Conservation (phyloP, 2,329 filamentous ascomycete species). For the Alternaria rosae region DNA sequence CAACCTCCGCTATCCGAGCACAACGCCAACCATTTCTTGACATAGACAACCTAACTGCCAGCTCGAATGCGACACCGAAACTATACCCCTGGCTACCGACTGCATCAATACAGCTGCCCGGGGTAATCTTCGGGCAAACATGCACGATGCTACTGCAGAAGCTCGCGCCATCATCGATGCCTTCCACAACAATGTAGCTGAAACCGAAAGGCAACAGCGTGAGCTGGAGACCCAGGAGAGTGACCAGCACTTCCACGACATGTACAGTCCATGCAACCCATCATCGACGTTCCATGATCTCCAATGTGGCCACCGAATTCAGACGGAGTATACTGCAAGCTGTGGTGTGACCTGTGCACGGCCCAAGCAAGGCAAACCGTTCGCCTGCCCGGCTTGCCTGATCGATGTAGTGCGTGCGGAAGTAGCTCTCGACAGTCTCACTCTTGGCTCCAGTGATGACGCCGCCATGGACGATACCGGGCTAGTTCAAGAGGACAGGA, state of each 20-base stretch:
- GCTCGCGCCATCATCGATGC: slow-evolving; percentile 9
- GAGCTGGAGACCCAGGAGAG: neutral
- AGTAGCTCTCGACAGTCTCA: slow-evolving; percentile 14
- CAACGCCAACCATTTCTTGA: neutral
- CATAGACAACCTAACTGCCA: neutral
- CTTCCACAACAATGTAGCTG: slow-evolving; percentile 10
- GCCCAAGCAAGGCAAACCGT: slow-evolving; percentile 6
- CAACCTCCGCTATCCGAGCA: neutral
- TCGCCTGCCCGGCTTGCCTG: slow-evolving; percentile 11
- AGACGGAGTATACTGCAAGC: slow-evolving; percentile 14
- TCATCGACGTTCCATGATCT: slow-evolving; percentile 13
- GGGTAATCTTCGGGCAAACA: neutral
- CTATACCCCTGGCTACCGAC: neutral
- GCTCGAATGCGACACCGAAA: neutral
- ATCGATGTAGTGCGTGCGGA: slow-evolving; percentile 14
- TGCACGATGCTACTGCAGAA: slow-evolving; percentile 5
- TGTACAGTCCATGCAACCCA: slow-evolving; percentile 15
- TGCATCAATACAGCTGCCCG: slow-evolving; percentile 2
- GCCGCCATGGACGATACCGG: neutral
- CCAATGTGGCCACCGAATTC: slow-evolving; percentile 13
- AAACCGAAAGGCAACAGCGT: slow-evolving; percentile 7
- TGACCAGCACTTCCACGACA: slow-evolving; percentile 15
- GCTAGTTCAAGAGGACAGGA: neutral
- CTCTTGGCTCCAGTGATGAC: slow-evolving; percentile 1
- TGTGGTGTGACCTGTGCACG: slow-evolving; percentile 12